phyloP scores from a whole-genome alignment of 345 rosid species.

The Eucalyptus cladocalyx region DNA sequence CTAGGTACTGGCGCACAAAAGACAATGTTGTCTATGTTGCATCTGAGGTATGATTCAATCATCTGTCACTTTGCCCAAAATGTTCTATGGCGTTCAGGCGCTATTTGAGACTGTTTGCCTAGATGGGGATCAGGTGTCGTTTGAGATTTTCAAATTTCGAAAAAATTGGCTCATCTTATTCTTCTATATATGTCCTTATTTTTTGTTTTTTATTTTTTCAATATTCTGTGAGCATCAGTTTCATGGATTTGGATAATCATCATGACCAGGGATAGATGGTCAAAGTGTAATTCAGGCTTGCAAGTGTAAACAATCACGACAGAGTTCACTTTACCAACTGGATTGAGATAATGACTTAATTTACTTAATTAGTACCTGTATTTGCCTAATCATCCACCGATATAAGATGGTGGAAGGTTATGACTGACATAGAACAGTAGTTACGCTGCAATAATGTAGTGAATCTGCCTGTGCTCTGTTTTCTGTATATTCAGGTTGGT shows the following conservation, averaged over 20 bases:
- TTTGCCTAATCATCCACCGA: not conserved
- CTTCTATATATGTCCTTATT: not conserved
- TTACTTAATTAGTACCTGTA: not conserved
- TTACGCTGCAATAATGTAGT: not conserved
- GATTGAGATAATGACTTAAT: not conserved
- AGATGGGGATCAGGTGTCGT: not conserved
- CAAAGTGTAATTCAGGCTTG: not conserved
- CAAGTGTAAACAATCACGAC: not conserved
- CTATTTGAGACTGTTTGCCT: not conserved
- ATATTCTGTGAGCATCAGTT: not conserved
- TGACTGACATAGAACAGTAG: not conserved
- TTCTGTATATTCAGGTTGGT: conserved; percentile 57
- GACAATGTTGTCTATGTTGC: conserved; percentile 98
- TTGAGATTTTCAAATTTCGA: not conserved
- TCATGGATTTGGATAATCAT: not conserved
- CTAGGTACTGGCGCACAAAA: conserved; percentile 89
- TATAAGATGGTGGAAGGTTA: not conserved
- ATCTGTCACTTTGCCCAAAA: not conserved
- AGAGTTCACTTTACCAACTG: not conserved
- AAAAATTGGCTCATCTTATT: not conserved
- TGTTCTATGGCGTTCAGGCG: not conserved
- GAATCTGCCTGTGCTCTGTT: not conserved
- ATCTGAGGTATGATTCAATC: conserved; percentile 64
- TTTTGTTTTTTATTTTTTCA: not conserved
- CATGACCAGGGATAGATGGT: not conserved